Percentiles rank a stretch among this genome's conserved stretches.
Evolutionary conservation across 148 eudicot genomes (phyloP).

Genomic region (Silene latifolia): DNA sequence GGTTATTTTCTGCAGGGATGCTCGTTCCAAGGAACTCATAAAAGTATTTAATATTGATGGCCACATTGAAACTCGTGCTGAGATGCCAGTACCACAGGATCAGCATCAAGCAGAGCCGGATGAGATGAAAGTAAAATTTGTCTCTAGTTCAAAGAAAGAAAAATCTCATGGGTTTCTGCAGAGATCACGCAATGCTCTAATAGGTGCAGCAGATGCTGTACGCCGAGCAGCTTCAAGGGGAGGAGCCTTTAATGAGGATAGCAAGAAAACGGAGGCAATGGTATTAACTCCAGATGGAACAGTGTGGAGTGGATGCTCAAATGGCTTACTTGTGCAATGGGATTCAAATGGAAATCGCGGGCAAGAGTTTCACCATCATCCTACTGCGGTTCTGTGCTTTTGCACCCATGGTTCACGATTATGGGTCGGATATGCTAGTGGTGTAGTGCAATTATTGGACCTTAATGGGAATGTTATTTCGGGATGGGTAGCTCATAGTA

Average conservation of each 20-base stretch:
- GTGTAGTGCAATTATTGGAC: conserved; percentile 77
- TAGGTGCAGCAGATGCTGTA: conserved; percentile 99
- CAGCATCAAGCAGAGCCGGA: conserved; percentile 58
- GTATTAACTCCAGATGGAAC: conserved; percentile 71
- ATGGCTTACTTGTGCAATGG: conserved; percentile 81
- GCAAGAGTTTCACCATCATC: conserved; percentile 74
- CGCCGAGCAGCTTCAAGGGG: conserved; percentile 79
- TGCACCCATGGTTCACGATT: conserved; percentile 70
- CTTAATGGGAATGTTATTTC: conserved; percentile 74
- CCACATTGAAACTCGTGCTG: conserved; percentile 78
- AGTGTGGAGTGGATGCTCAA: conserved; percentile 87
- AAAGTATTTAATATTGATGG: conserved; percentile 88
- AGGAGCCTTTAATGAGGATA: conserved; percentile 71
- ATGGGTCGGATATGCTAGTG: conserved; percentile 96
- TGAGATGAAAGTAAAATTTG: conserved; percentile 74
- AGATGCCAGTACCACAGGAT: conserved; percentile 69
- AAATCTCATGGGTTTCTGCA: conserved; percentile 82
- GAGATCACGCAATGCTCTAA: conserved; percentile 87
- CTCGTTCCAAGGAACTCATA: conserved; percentile 90
- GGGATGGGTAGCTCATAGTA: conserved; percentile 90
- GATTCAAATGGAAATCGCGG: conserved; percentile 78
- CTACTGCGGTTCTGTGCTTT: conserved; percentile 69
- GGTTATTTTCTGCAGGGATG: conserved; percentile 61
- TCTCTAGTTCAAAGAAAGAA: conserved; percentile 81
- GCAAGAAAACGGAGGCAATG: conserved; percentile 85